phyloP scores from a whole-genome alignment of 2,329 filamentous ascomycete species.

The Pseudocercospora vitis region DNA sequence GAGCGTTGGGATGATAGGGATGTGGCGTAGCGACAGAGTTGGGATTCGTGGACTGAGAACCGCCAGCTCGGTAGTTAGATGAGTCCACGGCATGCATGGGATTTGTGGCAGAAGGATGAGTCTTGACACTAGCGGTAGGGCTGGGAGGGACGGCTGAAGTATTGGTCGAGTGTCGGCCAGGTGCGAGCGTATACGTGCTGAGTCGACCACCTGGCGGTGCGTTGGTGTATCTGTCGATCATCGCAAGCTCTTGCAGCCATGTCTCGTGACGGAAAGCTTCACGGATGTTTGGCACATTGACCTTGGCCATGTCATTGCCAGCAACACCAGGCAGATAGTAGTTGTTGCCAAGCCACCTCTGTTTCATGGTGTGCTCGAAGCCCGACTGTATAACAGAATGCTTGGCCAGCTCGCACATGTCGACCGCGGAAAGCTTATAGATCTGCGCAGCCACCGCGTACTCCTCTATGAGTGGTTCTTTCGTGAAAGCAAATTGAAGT shows the following conservation, averaged over 20 bases:
- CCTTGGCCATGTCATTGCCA: slow-evolving; percentile 92
- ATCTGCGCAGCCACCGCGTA: slow-evolving; percentile 98
- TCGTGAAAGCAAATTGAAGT: slow-evolving; percentile 96
- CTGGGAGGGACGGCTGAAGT: slow-evolving; percentile 31
- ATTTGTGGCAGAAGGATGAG: slow-evolving; percentile 42
- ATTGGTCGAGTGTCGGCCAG: slow-evolving; percentile 16
- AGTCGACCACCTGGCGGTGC: slow-evolving; percentile 22
- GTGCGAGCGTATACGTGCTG: slow-evolving; percentile 34
- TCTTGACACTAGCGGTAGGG: slow-evolving; percentile 44
- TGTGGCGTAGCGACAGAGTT: slow-evolving; percentile 37
- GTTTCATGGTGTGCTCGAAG: slow-evolving; percentile 85
- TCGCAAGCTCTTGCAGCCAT: slow-evolving; percentile 74
- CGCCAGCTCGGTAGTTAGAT: slow-evolving; percentile 23
- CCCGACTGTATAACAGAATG: slow-evolving; percentile 94
- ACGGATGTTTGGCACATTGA: slow-evolving; percentile 90
- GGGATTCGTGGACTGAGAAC: slow-evolving; percentile 14
- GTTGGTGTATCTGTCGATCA: slow-evolving; percentile 57
- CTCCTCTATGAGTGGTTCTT: slow-evolving; percentile 95
- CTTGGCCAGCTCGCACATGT: slow-evolving; percentile 98
- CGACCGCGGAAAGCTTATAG: slow-evolving; percentile 92
- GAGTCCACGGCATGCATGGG: slow-evolving; percentile 28
- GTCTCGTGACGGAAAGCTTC: slow-evolving; percentile 90
- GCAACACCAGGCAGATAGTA: slow-evolving; percentile 75
- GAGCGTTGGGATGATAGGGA: slow-evolving; percentile 32
- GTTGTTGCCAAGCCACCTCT: slow-evolving; percentile 82